A percentile compares a stretch with the other conserved stretches of the same genome.
Conservation (phyloP, 148 eudicot species). For the Diospyros lotus region DNA sequence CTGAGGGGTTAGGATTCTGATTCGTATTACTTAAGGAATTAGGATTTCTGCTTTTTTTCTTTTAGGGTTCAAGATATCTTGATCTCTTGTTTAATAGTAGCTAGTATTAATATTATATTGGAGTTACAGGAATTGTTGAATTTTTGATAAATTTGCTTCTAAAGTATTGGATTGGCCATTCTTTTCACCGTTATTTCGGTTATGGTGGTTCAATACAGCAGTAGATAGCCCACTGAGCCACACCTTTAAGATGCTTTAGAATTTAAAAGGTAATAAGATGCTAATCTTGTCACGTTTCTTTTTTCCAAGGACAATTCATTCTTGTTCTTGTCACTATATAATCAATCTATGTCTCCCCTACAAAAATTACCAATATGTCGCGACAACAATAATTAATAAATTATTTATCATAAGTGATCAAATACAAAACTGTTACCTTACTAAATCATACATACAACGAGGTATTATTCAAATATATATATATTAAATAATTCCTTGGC, state of each 20-base stretch:
- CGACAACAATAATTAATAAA: no score
- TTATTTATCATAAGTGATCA: not conserved
- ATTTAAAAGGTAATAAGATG: not conserved
- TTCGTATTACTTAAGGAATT: not conserved
- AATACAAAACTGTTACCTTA: not conserved
- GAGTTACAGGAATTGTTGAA: not conserved
- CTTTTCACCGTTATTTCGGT: constrained; percentile 28
- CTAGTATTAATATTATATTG: not conserved
- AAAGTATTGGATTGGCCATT: not conserved
- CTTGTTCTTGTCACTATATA: not conserved
- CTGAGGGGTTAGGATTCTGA: not conserved
- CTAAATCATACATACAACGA: no score
- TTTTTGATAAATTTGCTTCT: not conserved
- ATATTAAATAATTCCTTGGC: constrained; percentile 7
- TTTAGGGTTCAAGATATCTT: not conserved
- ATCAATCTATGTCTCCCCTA: not conserved
- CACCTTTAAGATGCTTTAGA: not conserved
- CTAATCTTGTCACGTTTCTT: constrained; percentile 1
- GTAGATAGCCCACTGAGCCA: constrained; percentile 13
- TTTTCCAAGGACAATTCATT: not conserved
- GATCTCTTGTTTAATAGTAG: not conserved
- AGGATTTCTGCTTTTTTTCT: not conserved
- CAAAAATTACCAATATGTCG: no score
- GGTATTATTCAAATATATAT: no score
- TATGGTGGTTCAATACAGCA: constrained; percentile 33